Base-by-base conservation (phyloP, 768 basidiomycete genomes). In the Termitomyces bulborhizus region DNA sequence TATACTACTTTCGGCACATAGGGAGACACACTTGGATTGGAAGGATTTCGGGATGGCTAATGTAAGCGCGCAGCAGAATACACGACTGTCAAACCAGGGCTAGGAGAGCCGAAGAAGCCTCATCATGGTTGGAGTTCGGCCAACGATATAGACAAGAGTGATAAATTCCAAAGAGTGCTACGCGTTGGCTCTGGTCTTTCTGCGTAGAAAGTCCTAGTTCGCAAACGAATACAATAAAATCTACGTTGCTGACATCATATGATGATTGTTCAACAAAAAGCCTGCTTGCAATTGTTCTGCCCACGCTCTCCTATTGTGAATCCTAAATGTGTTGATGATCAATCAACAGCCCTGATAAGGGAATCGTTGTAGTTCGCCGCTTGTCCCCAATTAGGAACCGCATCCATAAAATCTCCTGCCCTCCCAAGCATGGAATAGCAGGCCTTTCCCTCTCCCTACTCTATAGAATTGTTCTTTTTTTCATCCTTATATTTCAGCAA, bases 321-420 rank as follows among this genome's bases (percentile, higher is more conserved):
- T 39, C 26, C 24, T 21, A 15, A 49, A 34, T 34, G 26, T 49
- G 47, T 34, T 39, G 34, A 24, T 66, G 58, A 54, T 48, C 51
- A 40, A 31, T 29, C 13, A 40, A 31, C 36, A 39, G 21, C 29
- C 59, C 65, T 62, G 55, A 69, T 63, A 64, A 60, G 68, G 66
- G 60, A 68, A 55, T 54, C 60, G 53, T 66, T 64, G 69, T 68
- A 61, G 54, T 58, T 61, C 67, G 66, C 68, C 46, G 66, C 64
- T 68, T 68, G 62, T 66, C 59, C 65, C 64, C 53, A 49, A 66
- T 70, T 56, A 50, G 63, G 65, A 49, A 62, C 60, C 21, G 50
- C 48, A 41, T 57, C 56, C 43, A 63, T 53, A 59, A 58, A 52
- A 55, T 46, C 12, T 31, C 29, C 49, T 41, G n/a, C 61, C 29